Evolutionary conservation across 352 stramenopile genomes (phyloP), one percentile per base, ranked within the genome.

Genomic region (Phytopythium ostracodes): DNA sequence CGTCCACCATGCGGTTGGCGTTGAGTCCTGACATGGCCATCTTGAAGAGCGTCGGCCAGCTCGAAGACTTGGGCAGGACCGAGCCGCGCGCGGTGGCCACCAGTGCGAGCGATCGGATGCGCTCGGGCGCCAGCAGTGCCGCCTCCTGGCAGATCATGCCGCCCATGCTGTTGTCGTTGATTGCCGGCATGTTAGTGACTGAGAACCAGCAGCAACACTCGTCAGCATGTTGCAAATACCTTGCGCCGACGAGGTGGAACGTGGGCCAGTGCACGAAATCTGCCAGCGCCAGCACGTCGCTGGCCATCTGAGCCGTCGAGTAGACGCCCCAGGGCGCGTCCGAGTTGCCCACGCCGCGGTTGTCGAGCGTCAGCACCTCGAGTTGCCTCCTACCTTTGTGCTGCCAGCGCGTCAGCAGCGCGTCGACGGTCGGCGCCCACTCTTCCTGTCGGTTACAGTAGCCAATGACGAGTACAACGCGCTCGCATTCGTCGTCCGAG

Each of bases 331-430:
- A 79, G 1, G 76, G 68, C 6, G 64, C 56, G 53, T 76, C 71
- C 6, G 65, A 70, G 49, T 57, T 55, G 40, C 76, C 76, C 8
- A 71, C 56, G n/a, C 76, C 76, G 53, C 76, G 73, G 61, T 84
- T 84, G 62, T 84, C 71, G 11, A 85, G 73, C 14, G 62, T 75
- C 29, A 85, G 44, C 29, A 85, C 63, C 46, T 77, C 56, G 36
- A 80, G 53, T 20, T 5, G 33, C 46, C 22, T 20, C 27, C 2
- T 33, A 9, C 4, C 0, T 20, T 59, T 67, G 1, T 27, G 27
- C 18, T 20, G 40, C 24, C 17, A 49, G 12, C 40, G 31, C 49
- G 55, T 64, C 38, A 77, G 50, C 58, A 77, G 24, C 24, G 60
- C 22, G 15, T 71, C 59, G 22, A 78, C 59, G 4, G 60, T 42